Evolutionary conservation across 2,329 filamentous ascomycete genomes (phyloP).

Genomic region (Alternaria ventricosa): DNA sequence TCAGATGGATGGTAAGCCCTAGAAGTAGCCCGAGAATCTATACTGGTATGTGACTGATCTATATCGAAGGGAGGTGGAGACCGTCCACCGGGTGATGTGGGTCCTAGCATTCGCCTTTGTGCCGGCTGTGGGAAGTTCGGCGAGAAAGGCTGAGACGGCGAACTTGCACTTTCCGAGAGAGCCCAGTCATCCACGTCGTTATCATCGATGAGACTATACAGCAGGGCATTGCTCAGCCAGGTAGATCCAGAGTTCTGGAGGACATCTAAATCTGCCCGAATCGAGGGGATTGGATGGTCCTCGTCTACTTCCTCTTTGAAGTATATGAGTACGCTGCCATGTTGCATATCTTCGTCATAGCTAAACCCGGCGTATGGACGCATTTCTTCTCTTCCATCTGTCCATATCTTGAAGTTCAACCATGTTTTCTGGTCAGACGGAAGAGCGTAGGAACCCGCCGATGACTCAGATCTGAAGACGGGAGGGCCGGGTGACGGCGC

Average conservation of each 20-base stretch:
- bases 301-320: slow-evolving; percentile 48
- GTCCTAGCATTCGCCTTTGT: slow-evolving; percentile 33
- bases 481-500: slow-evolving; percentile 20
- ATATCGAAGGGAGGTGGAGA: slow-evolving; percentile 42
- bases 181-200: slow-evolving; percentile 43
- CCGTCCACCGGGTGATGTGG: slow-evolving; percentile 31
- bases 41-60: slow-evolving; percentile 28
- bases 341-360: slow-evolving; percentile 48
- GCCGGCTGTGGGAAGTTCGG: slow-evolving; percentile 23
- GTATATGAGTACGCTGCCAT: slow-evolving; percentile 47
- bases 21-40: slow-evolving; percentile 20
- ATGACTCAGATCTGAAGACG: slow-evolving; percentile 33
- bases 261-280: slow-evolving; percentile 44
- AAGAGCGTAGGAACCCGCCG: slow-evolving; percentile 21
- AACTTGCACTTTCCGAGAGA: slow-evolving; percentile 29
- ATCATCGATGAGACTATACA: slow-evolving; percentile 45
- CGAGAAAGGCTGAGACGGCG: slow-evolving; percentile 20
- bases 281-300: slow-evolving; percentile 44
- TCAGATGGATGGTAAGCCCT: slow-evolving; percentile 24
- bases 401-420: slow-evolving; percentile 48
- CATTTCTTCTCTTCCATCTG: slow-evolving; percentile 36
- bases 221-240: slow-evolving; percentile 46
- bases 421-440: slow-evolving; percentile 36
- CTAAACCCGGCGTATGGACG: slow-evolving; percentile 48
- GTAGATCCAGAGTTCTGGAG: slow-evolving; percentile 47